Evolutionary conservation across 106 monocot species (phyloP).

Genomic region (Allium cepa): DNA sequence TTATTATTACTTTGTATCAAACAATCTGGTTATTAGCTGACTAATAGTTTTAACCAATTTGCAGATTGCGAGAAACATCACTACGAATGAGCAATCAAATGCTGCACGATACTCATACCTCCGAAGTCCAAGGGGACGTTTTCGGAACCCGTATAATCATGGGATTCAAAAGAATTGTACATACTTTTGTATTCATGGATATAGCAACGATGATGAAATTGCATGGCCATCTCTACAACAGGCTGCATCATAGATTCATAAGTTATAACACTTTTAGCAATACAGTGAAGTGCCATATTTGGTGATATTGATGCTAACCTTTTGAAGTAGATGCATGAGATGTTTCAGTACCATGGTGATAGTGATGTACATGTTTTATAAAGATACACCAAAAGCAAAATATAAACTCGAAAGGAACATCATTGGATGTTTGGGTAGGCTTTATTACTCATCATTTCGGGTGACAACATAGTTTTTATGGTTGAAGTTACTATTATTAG

Average conservation of each 20-base stretch:
- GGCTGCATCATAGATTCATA: constrained; percentile 22
- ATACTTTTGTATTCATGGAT: constrained; percentile 61
- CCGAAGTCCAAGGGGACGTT: constrained; percentile 61
- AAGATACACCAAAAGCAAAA: too few species aligned
- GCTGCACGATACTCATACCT: constrained; percentile 71
- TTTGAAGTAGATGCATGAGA: too few species aligned
- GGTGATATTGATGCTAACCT: too few species aligned
- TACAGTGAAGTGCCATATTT: too few species aligned
- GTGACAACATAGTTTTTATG: too few species aligned
- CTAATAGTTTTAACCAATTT: constrained; percentile 1
- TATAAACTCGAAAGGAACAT: too few species aligned
- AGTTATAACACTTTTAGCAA: background rate
- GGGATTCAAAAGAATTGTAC: constrained; percentile 67
- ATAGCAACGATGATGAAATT: constrained; percentile 62
- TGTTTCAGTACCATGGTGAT: too few species aligned
- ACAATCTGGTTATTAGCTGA: background rate
- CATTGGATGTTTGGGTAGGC: too few species aligned
- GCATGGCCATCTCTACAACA: constrained; percentile 60
- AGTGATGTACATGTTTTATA: too few species aligned
- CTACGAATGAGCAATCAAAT: constrained; percentile 87
- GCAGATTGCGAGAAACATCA: constrained; percentile 88
- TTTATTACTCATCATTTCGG: too few species aligned
- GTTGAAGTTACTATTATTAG: too few species aligned
- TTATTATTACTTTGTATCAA: too few species aligned
- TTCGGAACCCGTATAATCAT: constrained; percentile 79